These are phyloP conservation scores for Bigelowiella natans DNA, from an alignment of 78 protist genomes.

Conservation along the genomic window DNA sequence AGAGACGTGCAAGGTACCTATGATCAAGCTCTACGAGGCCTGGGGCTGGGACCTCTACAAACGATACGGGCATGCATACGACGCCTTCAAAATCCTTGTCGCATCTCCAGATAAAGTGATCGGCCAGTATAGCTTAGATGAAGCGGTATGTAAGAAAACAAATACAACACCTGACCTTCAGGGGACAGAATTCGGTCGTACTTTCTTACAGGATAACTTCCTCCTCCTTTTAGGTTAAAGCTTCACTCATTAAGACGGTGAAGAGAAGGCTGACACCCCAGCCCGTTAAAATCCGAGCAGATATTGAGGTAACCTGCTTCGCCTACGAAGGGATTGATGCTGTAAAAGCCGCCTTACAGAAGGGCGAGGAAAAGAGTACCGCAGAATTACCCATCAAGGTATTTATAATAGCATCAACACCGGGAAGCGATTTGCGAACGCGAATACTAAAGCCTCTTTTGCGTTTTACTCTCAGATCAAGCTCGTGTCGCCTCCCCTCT, in stretches of 20 bases:
- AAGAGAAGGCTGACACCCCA: constrained; percentile 71
- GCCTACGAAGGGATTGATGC: constrained; percentile 88
- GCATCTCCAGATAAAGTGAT: constrained; percentile 25
- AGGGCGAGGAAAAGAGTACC: constrained; percentile 45
- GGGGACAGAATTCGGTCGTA: background rate
- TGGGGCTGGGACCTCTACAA: constrained; percentile 72
- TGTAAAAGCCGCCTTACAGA: constrained; percentile 66
- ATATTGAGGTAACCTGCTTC: constrained; percentile 82
- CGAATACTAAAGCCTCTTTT: too few relatives aligned
- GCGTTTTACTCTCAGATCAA: background rate
- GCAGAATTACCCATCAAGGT: constrained; percentile 4
- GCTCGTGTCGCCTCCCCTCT: background rate
- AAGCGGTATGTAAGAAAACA: background rate
- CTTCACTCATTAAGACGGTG: constrained; percentile 48
- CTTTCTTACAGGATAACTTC: background rate
- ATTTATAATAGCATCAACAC: constrained; percentile 3
- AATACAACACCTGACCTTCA: background rate
- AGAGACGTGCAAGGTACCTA: constrained; percentile 21
- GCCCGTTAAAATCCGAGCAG: constrained; percentile 52
- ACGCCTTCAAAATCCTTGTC: constrained; percentile 69
- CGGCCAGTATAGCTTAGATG: background rate
- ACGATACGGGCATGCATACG: constrained; percentile 74
- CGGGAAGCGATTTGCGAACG: too few relatives aligned
- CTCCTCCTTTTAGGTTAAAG: background rate
- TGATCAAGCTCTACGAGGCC: constrained; percentile 47